Evolutionary conservation across 345 rosid species (phyloP).

Genomic region (Dimocarpus longan): DNA sequence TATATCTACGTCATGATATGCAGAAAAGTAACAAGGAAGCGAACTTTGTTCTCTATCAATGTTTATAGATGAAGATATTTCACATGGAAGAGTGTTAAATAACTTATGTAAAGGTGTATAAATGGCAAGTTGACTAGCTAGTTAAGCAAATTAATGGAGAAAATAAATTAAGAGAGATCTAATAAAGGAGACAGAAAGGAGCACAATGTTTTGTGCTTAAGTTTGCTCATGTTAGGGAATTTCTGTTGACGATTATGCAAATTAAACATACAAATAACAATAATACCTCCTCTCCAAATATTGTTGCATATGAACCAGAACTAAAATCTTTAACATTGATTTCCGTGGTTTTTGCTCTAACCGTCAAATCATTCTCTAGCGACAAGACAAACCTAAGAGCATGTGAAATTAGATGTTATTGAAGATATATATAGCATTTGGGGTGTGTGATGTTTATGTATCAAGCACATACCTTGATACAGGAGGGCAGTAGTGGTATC

Average conservation of each 20-base stretch:
- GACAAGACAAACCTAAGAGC: slow-evolving; percentile 71
- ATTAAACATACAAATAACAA: neutral
- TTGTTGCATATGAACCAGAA: slow-evolving; percentile 89
- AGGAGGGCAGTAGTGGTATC: slow-evolving; percentile 91
- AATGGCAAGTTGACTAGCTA: neutral
- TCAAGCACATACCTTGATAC: slow-evolving; percentile 73
- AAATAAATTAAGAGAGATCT: neutral
- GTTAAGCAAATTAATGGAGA: neutral
- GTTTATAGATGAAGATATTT: neutral
- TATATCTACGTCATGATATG: neutral
- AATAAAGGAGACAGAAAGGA: neutral
- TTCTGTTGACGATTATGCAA: neutral
- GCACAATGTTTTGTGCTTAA: neutral
- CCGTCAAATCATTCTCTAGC: slow-evolving; percentile 86
- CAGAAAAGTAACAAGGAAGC: neutral
- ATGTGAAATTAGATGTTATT: slow-evolving; percentile 18
- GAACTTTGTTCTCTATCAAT: neutral
- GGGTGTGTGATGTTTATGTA: neutral
- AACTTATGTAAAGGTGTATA: neutral
- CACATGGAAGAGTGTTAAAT: neutral
- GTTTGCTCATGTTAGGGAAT: neutral
- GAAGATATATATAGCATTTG: neutral
- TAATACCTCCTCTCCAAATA: slow-evolving; percentile 88
- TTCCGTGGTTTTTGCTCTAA: slow-evolving; percentile 77
- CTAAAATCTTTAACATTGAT: slow-evolving; percentile 68